Percentiles rank a stretch among this genome's conserved stretches.
These are phyloP conservation scores for Fusarium xylarioides DNA, from an alignment of 2,329 filamentous ascomycete species.

Conservation along the genomic window DNA sequence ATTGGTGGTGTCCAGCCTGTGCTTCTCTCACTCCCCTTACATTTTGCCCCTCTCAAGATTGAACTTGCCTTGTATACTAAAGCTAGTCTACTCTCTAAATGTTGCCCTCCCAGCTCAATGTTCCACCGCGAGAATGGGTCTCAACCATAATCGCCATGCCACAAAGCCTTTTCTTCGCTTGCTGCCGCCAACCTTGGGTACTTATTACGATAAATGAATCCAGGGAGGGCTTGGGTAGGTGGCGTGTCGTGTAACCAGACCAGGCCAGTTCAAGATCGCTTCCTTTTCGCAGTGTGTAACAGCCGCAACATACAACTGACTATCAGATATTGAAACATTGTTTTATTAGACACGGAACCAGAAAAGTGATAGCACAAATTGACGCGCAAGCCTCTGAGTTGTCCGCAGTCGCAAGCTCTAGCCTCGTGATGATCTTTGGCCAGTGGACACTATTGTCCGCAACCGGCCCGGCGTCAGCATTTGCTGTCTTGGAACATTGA, in stretches of 20 bases:
- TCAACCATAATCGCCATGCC: accelerated
- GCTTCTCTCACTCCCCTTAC: accelerated
- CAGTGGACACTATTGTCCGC: not conserved
- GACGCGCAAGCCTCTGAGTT: not conserved
- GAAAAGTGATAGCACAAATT: not conserved
- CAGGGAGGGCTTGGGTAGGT: not conserved
- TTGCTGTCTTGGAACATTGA: not conserved
- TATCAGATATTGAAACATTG: not conserved
- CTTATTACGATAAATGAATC: accelerated
- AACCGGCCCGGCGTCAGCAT: not conserved
- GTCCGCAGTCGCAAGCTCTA: not conserved
- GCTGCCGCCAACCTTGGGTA: accelerated
- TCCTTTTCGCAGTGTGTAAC: not conserved
- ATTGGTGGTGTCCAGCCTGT: accelerated
- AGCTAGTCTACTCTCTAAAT: not conserved
- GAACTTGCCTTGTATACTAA: accelerated
- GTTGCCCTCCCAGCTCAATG: not conserved
- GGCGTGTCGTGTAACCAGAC: not conserved
- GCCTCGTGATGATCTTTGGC: not conserved
- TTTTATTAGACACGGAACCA: not conserved
- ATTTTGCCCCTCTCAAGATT: accelerated
- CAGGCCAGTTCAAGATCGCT: not conserved
- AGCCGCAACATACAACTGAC: not conserved
- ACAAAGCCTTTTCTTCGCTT: accelerated
- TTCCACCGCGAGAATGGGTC: accelerated